A percentile compares a stretch with the other conserved stretches of the same genome.
These are phyloP conservation scores for Calonectria pseudoreteaudii DNA, from an alignment of 2,329 filamentous ascomycete species.

Conservation along the genomic window DNA sequence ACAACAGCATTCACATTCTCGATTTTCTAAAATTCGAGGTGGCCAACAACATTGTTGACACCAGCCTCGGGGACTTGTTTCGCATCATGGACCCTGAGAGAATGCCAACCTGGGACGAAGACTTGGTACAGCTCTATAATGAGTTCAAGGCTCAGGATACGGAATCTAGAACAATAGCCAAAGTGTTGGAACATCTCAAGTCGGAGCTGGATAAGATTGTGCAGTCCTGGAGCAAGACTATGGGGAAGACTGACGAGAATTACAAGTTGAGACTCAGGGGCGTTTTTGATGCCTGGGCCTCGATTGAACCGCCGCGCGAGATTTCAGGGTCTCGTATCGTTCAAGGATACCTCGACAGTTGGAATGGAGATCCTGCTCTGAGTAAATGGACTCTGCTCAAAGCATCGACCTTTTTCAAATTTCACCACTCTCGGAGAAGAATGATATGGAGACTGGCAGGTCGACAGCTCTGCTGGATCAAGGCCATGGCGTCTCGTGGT, in stretches of 20 bases:
- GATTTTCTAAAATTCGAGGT: conserved; percentile 71
- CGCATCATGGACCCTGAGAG: conserved; percentile 26
- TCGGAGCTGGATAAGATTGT: conserved; percentile 47
- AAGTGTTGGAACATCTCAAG: conserved; percentile 48
- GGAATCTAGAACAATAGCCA: conserved; percentile 43
- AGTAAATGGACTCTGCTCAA: conserved; percentile 63
- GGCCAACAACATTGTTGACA: conserved; percentile 56
- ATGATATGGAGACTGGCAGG: conserved; percentile 64
- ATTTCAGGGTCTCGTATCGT: conserved; percentile 41
- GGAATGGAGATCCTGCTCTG: conserved; percentile 39
- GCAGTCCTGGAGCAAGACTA: conserved; percentile 49
- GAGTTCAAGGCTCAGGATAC: conserved; percentile 47
- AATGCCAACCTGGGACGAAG: conserved; percentile 50
- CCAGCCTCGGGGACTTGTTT: conserved; percentile 51
- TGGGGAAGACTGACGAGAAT: conserved; percentile 45
- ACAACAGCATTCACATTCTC: conserved; percentile 62
- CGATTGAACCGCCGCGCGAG: conserved; percentile 51
- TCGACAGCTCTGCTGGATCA: conserved; percentile 61
- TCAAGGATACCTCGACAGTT: conserved; percentile 42
- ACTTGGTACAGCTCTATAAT: conserved; percentile 50
- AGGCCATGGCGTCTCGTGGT: conserved; percentile 47
- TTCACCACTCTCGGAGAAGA: conserved; percentile 35
- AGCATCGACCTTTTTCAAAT: conserved; percentile 62
- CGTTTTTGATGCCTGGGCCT: conserved; percentile 56
- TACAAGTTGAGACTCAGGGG: conserved; percentile 46